Conservation (phyloP, 1,139 yeast species). For the Magnusiomyces suaveolens region DNA sequence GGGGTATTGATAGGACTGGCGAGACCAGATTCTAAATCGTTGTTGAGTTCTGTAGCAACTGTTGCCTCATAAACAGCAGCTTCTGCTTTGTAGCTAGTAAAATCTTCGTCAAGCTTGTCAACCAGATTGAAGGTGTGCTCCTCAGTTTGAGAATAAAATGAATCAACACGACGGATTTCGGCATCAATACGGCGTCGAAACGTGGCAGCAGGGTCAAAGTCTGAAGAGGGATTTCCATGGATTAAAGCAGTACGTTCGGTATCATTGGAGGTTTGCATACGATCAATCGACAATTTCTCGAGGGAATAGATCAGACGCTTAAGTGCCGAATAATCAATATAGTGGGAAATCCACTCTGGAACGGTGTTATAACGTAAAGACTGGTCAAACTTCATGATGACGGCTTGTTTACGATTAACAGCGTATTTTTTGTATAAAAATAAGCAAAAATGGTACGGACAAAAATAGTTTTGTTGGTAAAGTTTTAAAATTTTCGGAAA, state of each 20-base stretch:
- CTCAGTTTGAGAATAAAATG: constrained; percentile 45
- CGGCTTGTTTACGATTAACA: no score
- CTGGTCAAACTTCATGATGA: constrained; percentile 58
- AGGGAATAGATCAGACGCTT: constrained; percentile 43
- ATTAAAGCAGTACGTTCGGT: constrained; percentile 34
- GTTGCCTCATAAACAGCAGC: background rate
- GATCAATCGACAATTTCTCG: constrained; percentile 30
- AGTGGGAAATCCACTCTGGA: constrained; percentile 68
- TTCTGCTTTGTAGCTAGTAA: background rate
- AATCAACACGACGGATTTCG: constrained; percentile 48
- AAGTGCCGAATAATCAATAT: constrained; percentile 54
- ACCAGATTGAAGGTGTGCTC: constrained; percentile 40
- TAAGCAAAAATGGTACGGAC: no score
- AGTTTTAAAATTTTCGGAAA: no score
- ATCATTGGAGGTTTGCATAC: constrained; percentile 22
- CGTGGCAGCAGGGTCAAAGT: constrained; percentile 40
- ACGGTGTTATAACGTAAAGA: constrained; percentile 70
- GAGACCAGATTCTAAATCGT: no score
- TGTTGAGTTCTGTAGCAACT: no score
- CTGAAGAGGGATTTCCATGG: constrained; percentile 20
- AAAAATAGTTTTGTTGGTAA: no score
- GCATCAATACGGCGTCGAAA: constrained; percentile 45
- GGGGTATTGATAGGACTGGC: no score
- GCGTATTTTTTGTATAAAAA: no score
- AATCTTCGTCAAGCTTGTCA: constrained; percentile 34